These are phyloP conservation scores for Kwoniella pini DNA, from an alignment of 768 basidiomycete species.

Conservation along the genomic window DNA sequence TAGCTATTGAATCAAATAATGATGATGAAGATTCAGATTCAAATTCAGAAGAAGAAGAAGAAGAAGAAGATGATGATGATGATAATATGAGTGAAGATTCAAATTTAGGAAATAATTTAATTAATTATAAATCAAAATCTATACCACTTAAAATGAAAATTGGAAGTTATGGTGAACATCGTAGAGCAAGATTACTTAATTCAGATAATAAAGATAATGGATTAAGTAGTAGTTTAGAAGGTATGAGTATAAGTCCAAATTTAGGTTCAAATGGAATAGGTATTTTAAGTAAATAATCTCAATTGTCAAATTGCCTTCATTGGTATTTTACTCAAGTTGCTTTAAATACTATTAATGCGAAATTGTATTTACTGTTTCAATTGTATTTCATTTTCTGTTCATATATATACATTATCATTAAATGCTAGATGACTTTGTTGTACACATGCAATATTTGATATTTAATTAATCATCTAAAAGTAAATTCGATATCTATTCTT, in stretches of 20 bases:
- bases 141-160: conserved; percentile 19
- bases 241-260: conserved; percentile 48
- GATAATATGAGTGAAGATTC: conserved; percentile 30
- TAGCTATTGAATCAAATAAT: conserved; percentile 69
- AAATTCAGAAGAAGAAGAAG: conserved; percentile 50
- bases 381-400: background rate
- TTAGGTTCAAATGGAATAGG: background rate
- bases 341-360: no score
- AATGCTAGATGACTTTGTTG: background rate
- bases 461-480: background rate
- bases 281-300: background rate
- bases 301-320: background rate
- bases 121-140: no score
- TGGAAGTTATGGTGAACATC: conserved; percentile 24
- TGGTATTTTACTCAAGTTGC: no score
- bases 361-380: no score
- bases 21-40: conserved; percentile 71
- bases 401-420: background rate
- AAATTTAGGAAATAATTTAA: conserved; percentile 19
- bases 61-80: conserved; percentile 35
- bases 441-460: background rate
- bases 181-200: conserved; percentile 18
- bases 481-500: background rate
- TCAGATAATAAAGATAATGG: conserved; percentile 22
- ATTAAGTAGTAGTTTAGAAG: conserved; percentile 41